phyloP scores from a whole-genome alignment of 2,329 filamentous ascomycete species.

The Hortaea werneckii region DNA sequence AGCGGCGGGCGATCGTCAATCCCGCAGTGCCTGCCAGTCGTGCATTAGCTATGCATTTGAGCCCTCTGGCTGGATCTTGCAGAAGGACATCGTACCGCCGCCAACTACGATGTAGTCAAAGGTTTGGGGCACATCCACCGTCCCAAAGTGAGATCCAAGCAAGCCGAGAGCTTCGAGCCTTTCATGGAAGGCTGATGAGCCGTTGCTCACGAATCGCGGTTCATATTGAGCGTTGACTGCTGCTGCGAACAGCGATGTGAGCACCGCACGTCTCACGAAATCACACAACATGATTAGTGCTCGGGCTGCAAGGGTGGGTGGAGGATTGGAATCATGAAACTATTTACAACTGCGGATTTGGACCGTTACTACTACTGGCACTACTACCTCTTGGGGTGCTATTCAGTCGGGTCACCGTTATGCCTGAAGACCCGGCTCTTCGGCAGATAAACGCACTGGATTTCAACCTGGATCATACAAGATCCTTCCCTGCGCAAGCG shows the following conservation, averaged over 20 bases:
- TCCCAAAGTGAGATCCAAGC: not conserved
- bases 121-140: not conserved
- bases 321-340: too few relatives aligned
- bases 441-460: too few relatives aligned
- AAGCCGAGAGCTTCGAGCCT: not conserved
- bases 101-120: constrained; percentile 18
- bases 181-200: not conserved
- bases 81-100: not conserved
- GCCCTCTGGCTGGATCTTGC: not conserved
- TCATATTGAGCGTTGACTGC: not conserved
- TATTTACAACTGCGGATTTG: too few relatives aligned
- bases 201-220: not conserved
- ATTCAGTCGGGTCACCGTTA: too few relatives aligned
- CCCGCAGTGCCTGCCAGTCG: constrained; percentile 13
- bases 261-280: not conserved
- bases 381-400: too few relatives aligned
- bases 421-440: too few relatives aligned
- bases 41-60: not conserved
- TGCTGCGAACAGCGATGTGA: not conserved
- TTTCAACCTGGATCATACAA: too few relatives aligned
- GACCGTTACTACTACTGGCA: too few relatives aligned
- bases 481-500: too few relatives aligned
- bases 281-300: too few relatives aligned
- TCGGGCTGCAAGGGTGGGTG: too few relatives aligned
- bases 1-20: constrained; percentile 12